Evolutionary conservation across 2,329 filamentous ascomycete species (phyloP), one percentile per base, ranked within the genome.

Genomic region (Clonostachys sp.): DNA sequence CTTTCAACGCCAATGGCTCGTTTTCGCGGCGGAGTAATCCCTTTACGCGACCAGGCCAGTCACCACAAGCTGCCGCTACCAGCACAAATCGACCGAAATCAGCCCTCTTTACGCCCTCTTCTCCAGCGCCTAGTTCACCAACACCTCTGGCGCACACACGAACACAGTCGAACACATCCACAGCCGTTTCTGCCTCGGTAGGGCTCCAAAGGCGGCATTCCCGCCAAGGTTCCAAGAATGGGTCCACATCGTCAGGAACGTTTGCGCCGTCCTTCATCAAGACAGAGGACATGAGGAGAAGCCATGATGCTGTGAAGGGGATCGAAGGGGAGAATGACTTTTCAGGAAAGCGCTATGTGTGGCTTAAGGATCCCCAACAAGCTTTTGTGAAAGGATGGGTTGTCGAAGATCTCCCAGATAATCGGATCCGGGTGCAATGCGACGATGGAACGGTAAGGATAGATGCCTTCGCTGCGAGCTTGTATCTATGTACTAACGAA

Each of bases 261-360:
- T 99, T 99, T 72, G 92, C 94, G 35, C 94, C 92, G 4, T 89
- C 90, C 10, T 99, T 99, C 67, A 97, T 99, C 70, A 94, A 92
- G 65, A 82, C 84, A 0, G 91, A 95, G 54, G 89, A 91, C 54
- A 73, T 88, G 66, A 78, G 83, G 55, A 68, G 73, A 35, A 72
- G 67, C 34, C 66, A 75, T 45, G 81, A 84, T 53, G 61, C 72
- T 12, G 78, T 86, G 14, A 75, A 75, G 44, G 87, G 89, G 16
- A 91, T 96, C 50, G 95, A 99, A 68, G 94, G 94, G 53, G 92
- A 96, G 62, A 97, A 96, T 65, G 94, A 99, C 75, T 97, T 99
- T 66, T 99, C 94, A 0, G 95, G 94, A 48, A 97, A 95, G 72
- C 83, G 94, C 73, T 99, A 97, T 74, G 91, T 99, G 54, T 99